Percentiles rank a stretch among this genome's conserved stretches.
Conservation (phyloP, 129 eudicot genomes). For the Helichrysum umbraculigerum region DNA sequence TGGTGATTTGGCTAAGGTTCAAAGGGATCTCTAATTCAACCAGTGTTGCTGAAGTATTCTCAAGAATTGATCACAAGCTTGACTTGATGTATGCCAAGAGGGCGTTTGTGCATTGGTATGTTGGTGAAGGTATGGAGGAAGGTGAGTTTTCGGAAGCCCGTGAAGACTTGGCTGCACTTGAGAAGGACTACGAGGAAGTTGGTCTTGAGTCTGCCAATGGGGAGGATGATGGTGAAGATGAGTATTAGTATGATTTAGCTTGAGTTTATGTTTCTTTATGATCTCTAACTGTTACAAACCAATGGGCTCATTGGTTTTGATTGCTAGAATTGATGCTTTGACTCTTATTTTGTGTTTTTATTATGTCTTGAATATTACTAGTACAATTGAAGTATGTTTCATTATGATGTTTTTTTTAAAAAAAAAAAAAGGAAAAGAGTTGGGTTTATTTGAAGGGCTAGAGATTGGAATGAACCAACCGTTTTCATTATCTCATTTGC, state of each 20-base stretch:
- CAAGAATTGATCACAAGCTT: constrained; percentile 81
- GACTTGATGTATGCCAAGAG: constrained; percentile 85
- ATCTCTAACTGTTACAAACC: constrained; percentile 15
- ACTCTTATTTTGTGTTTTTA: constrained; percentile 19
- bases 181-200: constrained; percentile 84
- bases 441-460: too few species aligned
- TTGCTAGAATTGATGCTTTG: constrained; percentile 7
- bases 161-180: too few species aligned
- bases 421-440: too few species aligned
- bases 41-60: constrained; percentile 85
- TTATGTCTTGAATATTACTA: not conserved
- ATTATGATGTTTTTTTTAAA: too few species aligned
- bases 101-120: constrained; percentile 88
- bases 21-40: constrained; percentile 87
- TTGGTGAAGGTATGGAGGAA: constrained; percentile 94
- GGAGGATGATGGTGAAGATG: constrained; percentile 64
- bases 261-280: not conserved
- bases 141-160: constrained; percentile 86
- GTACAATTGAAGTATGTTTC: not conserved
- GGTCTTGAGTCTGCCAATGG: constrained; percentile 75
- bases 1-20: too few species aligned
- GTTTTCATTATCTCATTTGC: too few species aligned
- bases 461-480: too few species aligned
- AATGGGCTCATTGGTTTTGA: constrained; percentile 62
- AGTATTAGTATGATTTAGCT: constrained; percentile 43